Conservation (phyloP, 2,329 filamentous ascomycete genomes). For the Aspergillus quadrilineatus region DNA sequence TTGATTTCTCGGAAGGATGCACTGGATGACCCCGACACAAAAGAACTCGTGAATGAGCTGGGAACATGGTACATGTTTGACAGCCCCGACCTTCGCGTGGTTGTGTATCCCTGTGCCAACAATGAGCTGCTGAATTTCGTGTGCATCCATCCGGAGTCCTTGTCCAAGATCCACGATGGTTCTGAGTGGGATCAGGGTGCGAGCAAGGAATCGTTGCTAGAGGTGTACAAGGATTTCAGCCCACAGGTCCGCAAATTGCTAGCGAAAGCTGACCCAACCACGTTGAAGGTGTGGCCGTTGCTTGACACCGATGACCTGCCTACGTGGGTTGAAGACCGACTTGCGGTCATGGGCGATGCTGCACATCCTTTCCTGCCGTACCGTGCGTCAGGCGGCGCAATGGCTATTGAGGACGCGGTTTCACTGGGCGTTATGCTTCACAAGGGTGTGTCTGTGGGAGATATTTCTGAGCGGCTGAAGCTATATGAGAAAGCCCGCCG, state of each 20-base stretch:
- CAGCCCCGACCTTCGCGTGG: slow-evolving; percentile 44
- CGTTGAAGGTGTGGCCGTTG: slow-evolving; percentile 58
- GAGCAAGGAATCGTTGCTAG: slow-evolving; percentile 26
- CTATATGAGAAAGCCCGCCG: slow-evolving; percentile 61
- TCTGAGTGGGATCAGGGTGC: slow-evolving; percentile 34
- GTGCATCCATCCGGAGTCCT: slow-evolving; percentile 49
- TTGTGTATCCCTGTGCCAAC: slow-evolving; percentile 50
- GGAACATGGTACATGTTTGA: slow-evolving; percentile 48
- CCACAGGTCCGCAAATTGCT: slow-evolving; percentile 37
- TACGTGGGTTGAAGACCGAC: slow-evolving; percentile 53
- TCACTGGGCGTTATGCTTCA: slow-evolving; percentile 59
- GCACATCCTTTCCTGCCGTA: slow-evolving; percentile 68
- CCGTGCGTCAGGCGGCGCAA: slow-evolving; percentile 61
- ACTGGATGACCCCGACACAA: slow-evolving; percentile 41
- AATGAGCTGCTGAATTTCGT: slow-evolving; percentile 54
- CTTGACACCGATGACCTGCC: slow-evolving; percentile 62
- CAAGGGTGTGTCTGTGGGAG: slow-evolving; percentile 41
- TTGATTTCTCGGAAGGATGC: slow-evolving; percentile 50
- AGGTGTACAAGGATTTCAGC: slow-evolving; percentile 43
- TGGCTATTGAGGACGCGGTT: slow-evolving; percentile 67
- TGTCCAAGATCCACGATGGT: slow-evolving; percentile 40
- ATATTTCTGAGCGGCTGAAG: slow-evolving; percentile 56
- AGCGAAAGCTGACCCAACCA: slow-evolving; percentile 44
- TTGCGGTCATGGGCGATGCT: slow-evolving; percentile 65
- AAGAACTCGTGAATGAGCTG: slow-evolving; percentile 35